Percentiles rank a stretch among this genome's conserved stretches.
These are phyloP conservation scores for Prunella vulgaris DNA, from an alignment of 257 asterid genomes.

Conservation along the genomic window DNA sequence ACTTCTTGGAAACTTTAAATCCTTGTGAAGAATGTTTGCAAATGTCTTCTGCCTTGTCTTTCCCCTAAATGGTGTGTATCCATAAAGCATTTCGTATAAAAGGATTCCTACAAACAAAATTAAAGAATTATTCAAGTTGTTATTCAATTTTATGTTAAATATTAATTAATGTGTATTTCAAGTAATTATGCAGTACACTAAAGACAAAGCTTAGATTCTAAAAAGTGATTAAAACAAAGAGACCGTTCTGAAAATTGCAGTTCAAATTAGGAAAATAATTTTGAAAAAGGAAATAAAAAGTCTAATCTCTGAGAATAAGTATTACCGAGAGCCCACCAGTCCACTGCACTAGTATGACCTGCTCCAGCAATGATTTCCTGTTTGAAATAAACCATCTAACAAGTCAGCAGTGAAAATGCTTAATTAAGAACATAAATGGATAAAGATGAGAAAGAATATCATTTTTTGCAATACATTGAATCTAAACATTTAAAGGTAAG, in stretches of 20 bases:
- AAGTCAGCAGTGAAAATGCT: too few species aligned
- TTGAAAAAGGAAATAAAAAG: not conserved
- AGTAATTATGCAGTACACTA: not conserved
- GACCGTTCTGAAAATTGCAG: not conserved
- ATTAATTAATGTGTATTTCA: not conserved
- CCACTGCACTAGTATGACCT: slow-evolving; percentile 97
- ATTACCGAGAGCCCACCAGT: slow-evolving; percentile 99
- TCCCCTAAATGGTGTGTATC: slow-evolving; percentile 95
- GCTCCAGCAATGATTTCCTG: slow-evolving; percentile 96
- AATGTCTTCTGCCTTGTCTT: slow-evolving; percentile 98
- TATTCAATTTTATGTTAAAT: not conserved
- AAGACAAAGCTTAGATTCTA: not conserved
- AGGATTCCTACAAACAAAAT: slow-evolving; percentile 60
- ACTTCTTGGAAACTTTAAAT: slow-evolving; percentile 77
- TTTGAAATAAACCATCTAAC: slow-evolving; percentile 16
- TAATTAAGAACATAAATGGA: not conserved
- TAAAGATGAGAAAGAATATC: not conserved
- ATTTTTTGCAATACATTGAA: not conserved
- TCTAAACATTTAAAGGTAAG: not conserved
- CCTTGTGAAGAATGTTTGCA: slow-evolving; percentile 82
- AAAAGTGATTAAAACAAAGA: not conserved
- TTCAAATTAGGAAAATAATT: not conserved
- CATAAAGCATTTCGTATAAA: slow-evolving; percentile 87
- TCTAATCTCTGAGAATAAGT: slow-evolving; percentile 5
- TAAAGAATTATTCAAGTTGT: too few species aligned